Base-by-base conservation (phyloP, 2,329 filamentous ascomycete species). In the Neopestalotiopsis sp. region DNA sequence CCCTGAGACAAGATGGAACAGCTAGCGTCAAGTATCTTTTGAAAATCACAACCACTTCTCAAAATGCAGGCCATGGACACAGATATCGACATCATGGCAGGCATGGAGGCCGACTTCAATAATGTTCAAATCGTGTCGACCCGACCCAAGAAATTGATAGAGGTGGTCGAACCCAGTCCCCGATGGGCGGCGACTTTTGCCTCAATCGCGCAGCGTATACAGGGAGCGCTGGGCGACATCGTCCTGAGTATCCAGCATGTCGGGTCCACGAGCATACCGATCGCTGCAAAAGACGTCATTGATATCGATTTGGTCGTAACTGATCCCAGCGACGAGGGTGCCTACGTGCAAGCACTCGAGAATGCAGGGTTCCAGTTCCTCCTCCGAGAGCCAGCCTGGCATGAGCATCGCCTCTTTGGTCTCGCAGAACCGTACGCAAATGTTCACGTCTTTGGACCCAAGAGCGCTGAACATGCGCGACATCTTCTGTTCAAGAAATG, bases 221-320 rank as follows among this genome's bases (percentile, higher is more conserved):
- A 72, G 17, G 70, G 71, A 1, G 82, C 81, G 1, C 75, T 84
- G 4, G 80, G 78, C n/a, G 58, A 73, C 24, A 71, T 81, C 4
- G 71, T 76, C 45, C 70, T 79, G n/a, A 73, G 75, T 28, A 76
- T 88, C 65, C 71, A 77, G 20, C 86, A 88, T 72, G 78, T 83
- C 40, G 86, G 86, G 32, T 87, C 84, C 13, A 88, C 87, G 34
- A 84, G 83, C 65, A 78, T 88, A 6, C 83, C 84, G 0, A 77
- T 88, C 3, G 79, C 83, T 0, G 86, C 87, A 61, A 88, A 88
- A 76, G 78, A 80, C 38, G 76, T 87, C 61, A 85, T 88, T 61
- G 86, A 88, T 73, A 79, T 88, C 34, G 87, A 88, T 72, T 75
- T 88, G 9, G 78, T 82, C 3, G 79, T 88, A 7, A 62, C 73